Evolutionary conservation across 2,329 filamentous ascomycete species (phyloP), one percentile per base, ranked within the genome.

Genomic region (Talaromyces sp.): DNA sequence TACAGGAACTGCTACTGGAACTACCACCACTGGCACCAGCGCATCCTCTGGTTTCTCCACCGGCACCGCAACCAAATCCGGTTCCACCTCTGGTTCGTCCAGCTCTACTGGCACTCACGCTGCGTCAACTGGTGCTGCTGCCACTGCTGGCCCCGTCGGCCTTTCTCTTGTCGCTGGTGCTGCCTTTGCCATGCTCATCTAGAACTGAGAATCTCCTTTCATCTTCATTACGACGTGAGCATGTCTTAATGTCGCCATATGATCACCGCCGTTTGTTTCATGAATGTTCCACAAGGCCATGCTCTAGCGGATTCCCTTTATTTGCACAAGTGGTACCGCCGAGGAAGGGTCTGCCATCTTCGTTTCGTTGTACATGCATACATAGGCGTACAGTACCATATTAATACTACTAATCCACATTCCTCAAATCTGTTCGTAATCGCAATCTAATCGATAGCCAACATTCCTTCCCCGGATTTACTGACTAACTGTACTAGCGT

Each of bases 151-250:
- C 63, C 75, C 79, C 31, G 68, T 72, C 29, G 72, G 74, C 27
- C 71, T 81, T 22, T 72, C 73, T 25, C 71, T 81, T 65, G 74
- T 80, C 25, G 80, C 79, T 68, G 80, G 79, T 72, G 74, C 75
- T 67, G 73, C 78, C 58, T 70, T 82, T 56, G 77, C 78, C 69
- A 77, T 78, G 69, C 74, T 82, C 67, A 71, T 81, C 69, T 81
- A 77, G 77, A 68, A 3, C 6, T 11, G 11, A 58, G 19, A 29
- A 25, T 59, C 3, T 19, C 25, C 15, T 36, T 31, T 15, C 29
- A 31, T 25, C n/a, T 29, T 31, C 19, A 27, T 59, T n/a, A 36
- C 38, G 36, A 40, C 34, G n/a, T 25, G 53, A 56, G n/a, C 29
- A 36, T 56, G 29, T 22, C 51, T 22, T 56, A 15, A 56, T 56